A percentile compares a stretch with the other conserved stretches of the same genome.
phyloP scores from a whole-genome alignment of 441 rosid species.

The Rhodomyrtus psidioides region DNA sequence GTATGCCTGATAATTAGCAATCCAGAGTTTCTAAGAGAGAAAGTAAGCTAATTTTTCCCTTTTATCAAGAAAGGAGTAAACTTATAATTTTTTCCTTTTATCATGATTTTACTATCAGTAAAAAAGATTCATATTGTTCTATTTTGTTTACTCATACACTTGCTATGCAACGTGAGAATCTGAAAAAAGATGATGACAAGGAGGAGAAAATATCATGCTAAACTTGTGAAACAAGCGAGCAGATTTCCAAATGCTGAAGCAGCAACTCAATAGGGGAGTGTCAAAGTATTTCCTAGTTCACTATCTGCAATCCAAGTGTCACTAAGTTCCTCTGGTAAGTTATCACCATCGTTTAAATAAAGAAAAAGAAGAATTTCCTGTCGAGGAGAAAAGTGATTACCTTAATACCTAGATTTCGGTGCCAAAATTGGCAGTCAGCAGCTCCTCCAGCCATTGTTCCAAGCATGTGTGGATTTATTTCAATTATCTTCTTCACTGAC shows the following conservation, averaged over 20 bases:
- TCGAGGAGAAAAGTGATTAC: constrained; percentile 17
- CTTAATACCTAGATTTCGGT: constrained; percentile 95
- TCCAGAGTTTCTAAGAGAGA: neutral
- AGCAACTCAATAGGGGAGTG: neutral
- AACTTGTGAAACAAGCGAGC: neutral
- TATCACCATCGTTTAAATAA: neutral
- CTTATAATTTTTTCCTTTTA: neutral
- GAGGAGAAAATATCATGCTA: neutral
- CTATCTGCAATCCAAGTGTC: neutral
- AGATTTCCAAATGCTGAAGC: neutral
- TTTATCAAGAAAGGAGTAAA: neutral
- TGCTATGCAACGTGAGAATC: neutral
- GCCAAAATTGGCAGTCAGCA: constrained; percentile 99
- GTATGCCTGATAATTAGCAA: neutral
- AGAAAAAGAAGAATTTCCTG: neutral
- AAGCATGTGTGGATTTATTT: constrained; percentile 97
- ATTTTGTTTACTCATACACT: neutral
- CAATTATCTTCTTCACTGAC: constrained; percentile 96
- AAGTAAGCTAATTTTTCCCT: neutral
- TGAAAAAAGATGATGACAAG: neutral
- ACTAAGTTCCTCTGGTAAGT: neutral
- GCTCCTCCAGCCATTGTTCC: constrained; percentile 99
- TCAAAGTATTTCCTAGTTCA: neutral
- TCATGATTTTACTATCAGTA: neutral
- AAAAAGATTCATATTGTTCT: neutral